Conservation (phyloP, 108 stramenopile species). For the Pseudonitzschia multiseries region DNA sequence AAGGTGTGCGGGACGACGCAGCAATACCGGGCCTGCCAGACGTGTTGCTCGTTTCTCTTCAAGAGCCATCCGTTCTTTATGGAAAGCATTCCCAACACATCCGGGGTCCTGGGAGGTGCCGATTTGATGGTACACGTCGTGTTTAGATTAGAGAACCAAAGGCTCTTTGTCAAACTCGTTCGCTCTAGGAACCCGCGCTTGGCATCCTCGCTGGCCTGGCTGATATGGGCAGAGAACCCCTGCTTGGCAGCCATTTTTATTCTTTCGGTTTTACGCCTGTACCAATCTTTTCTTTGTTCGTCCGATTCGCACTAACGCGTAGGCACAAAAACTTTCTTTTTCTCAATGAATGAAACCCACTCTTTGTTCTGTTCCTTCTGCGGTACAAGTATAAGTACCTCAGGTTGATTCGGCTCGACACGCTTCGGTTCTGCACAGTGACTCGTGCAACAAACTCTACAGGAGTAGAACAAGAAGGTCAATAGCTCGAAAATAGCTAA, state of each 20-base stretch:
- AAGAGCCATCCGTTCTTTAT: slow-evolving; percentile 86
- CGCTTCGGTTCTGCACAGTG: too few species aligned
- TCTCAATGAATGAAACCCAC: too few species aligned
- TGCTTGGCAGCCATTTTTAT: slow-evolving; percentile 84
- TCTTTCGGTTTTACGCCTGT: not conserved
- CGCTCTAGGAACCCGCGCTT: slow-evolving; percentile 78
- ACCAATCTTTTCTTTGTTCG: not conserved
- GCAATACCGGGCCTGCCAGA: slow-evolving; percentile 94
- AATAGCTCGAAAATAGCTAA: too few species aligned
- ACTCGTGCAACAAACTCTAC: too few species aligned
- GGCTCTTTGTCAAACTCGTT: slow-evolving; percentile 56
- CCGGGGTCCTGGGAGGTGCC: slow-evolving; percentile 85
- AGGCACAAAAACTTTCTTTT: not conserved
- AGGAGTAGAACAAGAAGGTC: too few species aligned
- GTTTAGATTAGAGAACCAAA: slow-evolving; percentile 85
- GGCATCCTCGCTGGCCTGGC: slow-evolving; percentile 86
- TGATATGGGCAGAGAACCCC: slow-evolving; percentile 81
- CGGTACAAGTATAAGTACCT: too few species aligned
- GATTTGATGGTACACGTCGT: slow-evolving; percentile 89
- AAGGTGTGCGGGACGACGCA: slow-evolving; percentile 95
- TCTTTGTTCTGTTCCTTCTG: too few species aligned
- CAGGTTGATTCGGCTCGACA: too few species aligned
- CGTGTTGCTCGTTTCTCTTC: slow-evolving; percentile 93
- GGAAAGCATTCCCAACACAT: slow-evolving; percentile 71
- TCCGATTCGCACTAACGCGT: not conserved